phyloP scores from a whole-genome alignment of 1,284 basidiomycete species.

The Volvariella volvacea region DNA sequence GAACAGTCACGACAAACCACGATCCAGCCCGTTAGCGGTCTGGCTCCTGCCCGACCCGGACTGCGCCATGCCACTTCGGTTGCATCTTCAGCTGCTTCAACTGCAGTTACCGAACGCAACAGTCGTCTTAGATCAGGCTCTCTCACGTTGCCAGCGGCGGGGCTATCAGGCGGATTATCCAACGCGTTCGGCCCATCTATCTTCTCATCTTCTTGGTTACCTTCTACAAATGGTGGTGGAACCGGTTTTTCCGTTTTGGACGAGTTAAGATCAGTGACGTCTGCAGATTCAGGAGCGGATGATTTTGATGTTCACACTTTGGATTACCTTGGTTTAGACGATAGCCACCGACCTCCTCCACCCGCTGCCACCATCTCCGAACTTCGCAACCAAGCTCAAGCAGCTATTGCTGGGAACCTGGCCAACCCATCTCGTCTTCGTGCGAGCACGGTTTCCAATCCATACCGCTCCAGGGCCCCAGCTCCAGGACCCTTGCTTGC shows the following conservation, averaged over 20 bases:
- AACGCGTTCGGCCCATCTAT: constrained; percentile 84
- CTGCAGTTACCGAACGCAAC: constrained; percentile 56
- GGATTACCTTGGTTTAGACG: constrained; percentile 91
- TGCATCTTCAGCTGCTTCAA: constrained; percentile 54
- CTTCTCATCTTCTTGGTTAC: constrained; percentile 84
- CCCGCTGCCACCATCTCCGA: constrained; percentile 81
- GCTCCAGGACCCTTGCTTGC: constrained; percentile 48
- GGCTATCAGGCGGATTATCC: constrained; percentile 56
- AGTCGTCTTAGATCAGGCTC: constrained; percentile 88
- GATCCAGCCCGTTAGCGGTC: constrained; percentile 14
- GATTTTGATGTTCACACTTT: constrained; percentile 91
- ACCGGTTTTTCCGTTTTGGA: constrained; percentile 62
- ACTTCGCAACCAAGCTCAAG: constrained; percentile 80
- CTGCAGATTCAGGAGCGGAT: constrained; percentile 71
- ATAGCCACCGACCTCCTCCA: constrained; percentile 47
- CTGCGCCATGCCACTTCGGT: constrained; percentile 74
- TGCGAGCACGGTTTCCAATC: constrained; percentile 87
- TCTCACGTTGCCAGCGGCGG: constrained; percentile 54
- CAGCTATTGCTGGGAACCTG: constrained; percentile 78
- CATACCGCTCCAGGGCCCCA: constrained; percentile 61
- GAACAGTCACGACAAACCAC: constrained; percentile 48
- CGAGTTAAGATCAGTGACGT: constrained; percentile 72
- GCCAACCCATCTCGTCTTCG: constrained; percentile 74
- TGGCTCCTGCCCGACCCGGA: constrained; percentile 48
- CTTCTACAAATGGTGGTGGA: constrained; percentile 50